A percentile compares a stretch with the other conserved stretches of the same genome.
phyloP scores from a whole-genome alignment of 164 flowering plant species.

The Annona squamosa region DNA sequence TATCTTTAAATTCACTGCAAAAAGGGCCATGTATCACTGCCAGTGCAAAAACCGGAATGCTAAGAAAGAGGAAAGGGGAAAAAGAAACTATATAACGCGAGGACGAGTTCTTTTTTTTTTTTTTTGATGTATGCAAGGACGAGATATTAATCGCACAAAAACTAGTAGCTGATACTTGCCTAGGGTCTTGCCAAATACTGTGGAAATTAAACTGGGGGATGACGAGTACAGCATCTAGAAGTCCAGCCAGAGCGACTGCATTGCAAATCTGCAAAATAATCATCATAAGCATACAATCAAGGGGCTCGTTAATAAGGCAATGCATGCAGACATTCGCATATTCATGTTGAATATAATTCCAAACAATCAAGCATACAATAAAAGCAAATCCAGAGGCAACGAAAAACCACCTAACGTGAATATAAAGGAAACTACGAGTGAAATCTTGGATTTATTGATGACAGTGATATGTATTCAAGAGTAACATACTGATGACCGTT shows the following conservation, averaged over 20 bases:
- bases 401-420: neutral
- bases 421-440: neutral
- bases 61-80: too few relatives aligned
- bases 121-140: neutral
- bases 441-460: neutral
- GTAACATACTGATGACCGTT: constrained; percentile 73
- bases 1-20: constrained; percentile 60
- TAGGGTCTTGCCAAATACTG: constrained; percentile 65
- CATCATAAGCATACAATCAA: neutral
- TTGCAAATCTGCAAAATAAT: constrained; percentile 61
- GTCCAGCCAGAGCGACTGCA: constrained; percentile 84
- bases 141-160: neutral
- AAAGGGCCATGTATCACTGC: constrained; percentile 2
- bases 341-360: too few relatives aligned
- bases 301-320: neutral
- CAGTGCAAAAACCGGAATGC: neutral
- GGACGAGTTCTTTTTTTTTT: too few relatives aligned
- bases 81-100: too few relatives aligned
- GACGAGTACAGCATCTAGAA: constrained; percentile 63
- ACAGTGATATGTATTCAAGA: neutral
- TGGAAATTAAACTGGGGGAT: constrained; percentile 58
- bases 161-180: constrained; percentile 25
- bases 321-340: neutral
- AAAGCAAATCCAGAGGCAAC: neutral
- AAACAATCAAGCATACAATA: neutral